A percentile compares a stretch with the other conserved stretches of the same genome.
Evolutionary conservation across 1,284 basidiomycete genomes (phyloP).

Genomic region (Trichosporon coremiiforme): DNA sequence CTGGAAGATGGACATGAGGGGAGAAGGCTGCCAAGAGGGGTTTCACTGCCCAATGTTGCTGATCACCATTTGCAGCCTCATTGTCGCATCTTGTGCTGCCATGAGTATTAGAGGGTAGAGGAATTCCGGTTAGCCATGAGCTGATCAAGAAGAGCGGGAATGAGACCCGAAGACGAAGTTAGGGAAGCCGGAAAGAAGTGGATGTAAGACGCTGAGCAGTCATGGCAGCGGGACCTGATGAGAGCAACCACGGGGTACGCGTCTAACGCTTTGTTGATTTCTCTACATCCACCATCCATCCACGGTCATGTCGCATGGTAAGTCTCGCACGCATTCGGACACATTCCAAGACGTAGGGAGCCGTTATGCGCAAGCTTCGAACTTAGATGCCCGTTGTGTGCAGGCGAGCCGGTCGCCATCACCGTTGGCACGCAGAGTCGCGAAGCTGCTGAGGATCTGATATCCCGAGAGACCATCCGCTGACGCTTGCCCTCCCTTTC

Average conservation of each 20-base stretch:
- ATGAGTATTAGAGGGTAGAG: neutral
- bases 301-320: conserved; percentile 21
- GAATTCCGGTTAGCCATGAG: neutral
- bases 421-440: neutral
- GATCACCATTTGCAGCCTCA: neutral
- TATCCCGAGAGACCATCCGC: neutral
- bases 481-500: neutral
- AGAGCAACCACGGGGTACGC: neutral
- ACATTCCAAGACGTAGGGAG: neutral
- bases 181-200: neutral
- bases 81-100: neutral
- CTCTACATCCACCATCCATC: conserved; percentile 20
- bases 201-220: neutral
- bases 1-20: neutral
- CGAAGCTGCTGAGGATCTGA: no score
- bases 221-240: conserved; percentile 8
- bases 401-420: neutral
- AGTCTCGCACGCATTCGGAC: neutral
- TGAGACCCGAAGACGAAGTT: neutral
- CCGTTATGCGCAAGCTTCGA: neutral
- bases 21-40: neutral
- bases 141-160: neutral
- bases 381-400: neutral
- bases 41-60: neutral
- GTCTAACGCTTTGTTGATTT: conserved; percentile 11